phyloP scores from a whole-genome alignment of 805 yeast genomes.

The Zygotorulaspora florentina region DNA sequence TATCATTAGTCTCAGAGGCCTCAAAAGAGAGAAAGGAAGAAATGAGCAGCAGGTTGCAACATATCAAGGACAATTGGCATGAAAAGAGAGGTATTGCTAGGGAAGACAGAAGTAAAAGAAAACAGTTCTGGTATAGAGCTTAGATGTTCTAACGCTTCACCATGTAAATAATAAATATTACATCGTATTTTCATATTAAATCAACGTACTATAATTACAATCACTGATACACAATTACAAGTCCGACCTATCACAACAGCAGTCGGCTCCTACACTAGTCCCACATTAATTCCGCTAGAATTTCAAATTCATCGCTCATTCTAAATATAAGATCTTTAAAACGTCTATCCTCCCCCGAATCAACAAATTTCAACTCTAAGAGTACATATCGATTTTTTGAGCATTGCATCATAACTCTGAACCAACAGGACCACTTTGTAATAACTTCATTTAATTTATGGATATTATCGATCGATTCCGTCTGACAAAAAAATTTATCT shows the following conservation, averaged over 20 bases:
- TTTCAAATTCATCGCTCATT: conserved; percentile 29
- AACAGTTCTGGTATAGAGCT: conserved; percentile 57
- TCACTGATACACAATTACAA: not conserved
- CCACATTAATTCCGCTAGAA: conserved; percentile 27
- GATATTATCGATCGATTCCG: conserved; percentile 19
- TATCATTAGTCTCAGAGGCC: conserved; percentile 51
- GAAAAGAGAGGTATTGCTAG: conserved; percentile 46
- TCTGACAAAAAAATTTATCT: conserved; percentile 18
- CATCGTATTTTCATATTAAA: conserved; percentile 1
- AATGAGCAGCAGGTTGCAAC: conserved; percentile 44
- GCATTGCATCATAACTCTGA: conserved; percentile 20
- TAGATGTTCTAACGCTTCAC: conserved; percentile 6
- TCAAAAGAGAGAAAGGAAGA: conserved; percentile 39
- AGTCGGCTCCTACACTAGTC: conserved; percentile 8
- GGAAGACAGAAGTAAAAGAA: conserved; percentile 55
- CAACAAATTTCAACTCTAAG: conserved; percentile 20
- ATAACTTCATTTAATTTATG: conserved; percentile 17
- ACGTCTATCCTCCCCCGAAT: conserved; percentile 15
- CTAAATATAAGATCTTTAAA: conserved; percentile 28
- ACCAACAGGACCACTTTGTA: conserved; percentile 14
- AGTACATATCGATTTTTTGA: conserved; percentile 17
- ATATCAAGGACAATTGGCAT: conserved; percentile 48
- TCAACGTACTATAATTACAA: conserved; percentile 7
- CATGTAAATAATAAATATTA: conserved; percentile 10
- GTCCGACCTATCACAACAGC: not conserved